A percentile compares a stretch with the other conserved stretches of the same genome.
phyloP scores from a whole-genome alignment of 441 rosid species.

The Eruca vesicaria region DNA sequence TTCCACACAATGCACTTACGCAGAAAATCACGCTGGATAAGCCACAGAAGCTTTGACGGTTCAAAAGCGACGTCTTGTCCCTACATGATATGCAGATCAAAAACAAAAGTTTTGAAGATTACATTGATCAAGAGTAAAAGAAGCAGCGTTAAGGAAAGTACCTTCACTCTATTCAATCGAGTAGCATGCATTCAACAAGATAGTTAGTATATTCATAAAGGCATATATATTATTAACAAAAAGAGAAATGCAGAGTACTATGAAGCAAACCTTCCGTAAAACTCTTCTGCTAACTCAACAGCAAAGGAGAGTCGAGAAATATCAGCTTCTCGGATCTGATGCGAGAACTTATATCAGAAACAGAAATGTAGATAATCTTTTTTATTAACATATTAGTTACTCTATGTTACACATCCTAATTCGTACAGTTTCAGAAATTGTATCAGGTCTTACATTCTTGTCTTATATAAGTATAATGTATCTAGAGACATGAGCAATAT shows the following conservation, averaged over 20 bases:
- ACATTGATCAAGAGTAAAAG: slow-evolving; percentile 19
- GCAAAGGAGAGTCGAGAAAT: slow-evolving; percentile 98
- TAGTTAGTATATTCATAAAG: slow-evolving; percentile 40
- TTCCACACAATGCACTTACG: slow-evolving; percentile 52
- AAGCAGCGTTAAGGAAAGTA: slow-evolving; percentile 38
- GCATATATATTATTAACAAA: slow-evolving; percentile 22
- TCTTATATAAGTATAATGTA: neutral
- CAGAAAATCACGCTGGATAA: slow-evolving; percentile 98
- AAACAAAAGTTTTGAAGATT: slow-evolving; percentile 21
- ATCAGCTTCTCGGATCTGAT: slow-evolving; percentile 97
- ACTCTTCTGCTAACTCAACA: slow-evolving; percentile 99
- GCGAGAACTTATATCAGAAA: slow-evolving; percentile 32
- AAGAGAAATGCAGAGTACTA: slow-evolving; percentile 28
- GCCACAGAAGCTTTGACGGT: slow-evolving; percentile 98
- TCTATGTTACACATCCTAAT: neutral
- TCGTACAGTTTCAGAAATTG: slow-evolving; percentile 4
- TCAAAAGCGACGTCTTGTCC: slow-evolving; percentile 98
- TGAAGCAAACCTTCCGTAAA: slow-evolving; percentile 86
- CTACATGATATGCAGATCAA: slow-evolving; percentile 52
- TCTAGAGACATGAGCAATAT: slow-evolving; percentile 12
- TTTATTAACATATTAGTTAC: slow-evolving; percentile 8
- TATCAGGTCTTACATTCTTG: too few relatives aligned
- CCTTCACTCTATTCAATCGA: slow-evolving; percentile 86
- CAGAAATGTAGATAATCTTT: slow-evolving; percentile 6
- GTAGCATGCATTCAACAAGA: slow-evolving; percentile 37